A percentile compares a stretch with the other conserved stretches of the same genome.
These are phyloP conservation scores for Colletotrichum siamense DNA, from an alignment of 2,329 filamentous ascomycete species.

Conservation along the genomic window DNA sequence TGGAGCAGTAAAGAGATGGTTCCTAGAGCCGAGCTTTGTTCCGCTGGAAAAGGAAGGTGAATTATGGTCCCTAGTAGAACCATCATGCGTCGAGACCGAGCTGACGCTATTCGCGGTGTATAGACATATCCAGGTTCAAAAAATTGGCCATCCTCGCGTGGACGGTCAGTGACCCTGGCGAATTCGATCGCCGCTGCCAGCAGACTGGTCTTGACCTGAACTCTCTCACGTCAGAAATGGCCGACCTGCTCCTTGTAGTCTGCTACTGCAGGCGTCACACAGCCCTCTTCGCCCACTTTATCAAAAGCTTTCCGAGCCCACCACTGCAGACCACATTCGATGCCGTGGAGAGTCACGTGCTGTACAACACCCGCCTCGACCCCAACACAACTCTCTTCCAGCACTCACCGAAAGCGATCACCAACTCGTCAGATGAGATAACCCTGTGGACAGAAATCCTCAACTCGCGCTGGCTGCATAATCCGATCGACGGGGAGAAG, in stretches of 20 bases:
- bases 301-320: not conserved
- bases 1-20: not conserved
- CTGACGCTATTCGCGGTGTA: not conserved
- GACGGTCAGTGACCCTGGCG: not conserved
- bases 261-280: not conserved
- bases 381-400: not conserved
- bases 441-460: not conserved
- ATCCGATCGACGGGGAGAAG: not conserved
- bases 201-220: not conserved
- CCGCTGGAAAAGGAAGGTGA: not conserved
- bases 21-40: not conserved
- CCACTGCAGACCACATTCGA: not conserved
- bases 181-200: not conserved
- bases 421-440: not conserved
- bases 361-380: not conserved
- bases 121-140: not conserved
- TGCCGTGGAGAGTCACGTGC: not conserved
- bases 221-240: not conserved
- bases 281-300: not conserved
- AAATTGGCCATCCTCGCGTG: not conserved
- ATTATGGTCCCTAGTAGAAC: not conserved
- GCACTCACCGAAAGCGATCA: not conserved
- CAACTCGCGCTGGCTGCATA: not conserved
- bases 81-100: not conserved
- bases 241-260: not conserved